These are phyloP conservation scores for Populus euphratica DNA, from an alignment of 345 rosid species.

Conservation along the genomic window DNA sequence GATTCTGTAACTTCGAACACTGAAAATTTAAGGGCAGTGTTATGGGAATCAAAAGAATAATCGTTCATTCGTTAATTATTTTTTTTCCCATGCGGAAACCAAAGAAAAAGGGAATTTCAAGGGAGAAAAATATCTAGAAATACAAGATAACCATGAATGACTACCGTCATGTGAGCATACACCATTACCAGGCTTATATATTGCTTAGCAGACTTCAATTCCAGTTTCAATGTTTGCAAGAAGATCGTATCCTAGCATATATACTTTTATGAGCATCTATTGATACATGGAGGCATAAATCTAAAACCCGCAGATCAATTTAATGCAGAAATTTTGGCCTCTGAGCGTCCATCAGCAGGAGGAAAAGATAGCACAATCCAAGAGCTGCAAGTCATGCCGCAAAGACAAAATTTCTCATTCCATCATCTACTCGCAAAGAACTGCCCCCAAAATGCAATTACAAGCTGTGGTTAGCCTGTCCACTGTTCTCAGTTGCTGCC, in stretches of 20 bases:
- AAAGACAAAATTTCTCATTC: no score
- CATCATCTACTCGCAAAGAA: neutral
- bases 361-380: neutral
- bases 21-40: no score
- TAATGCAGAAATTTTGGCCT: neutral
- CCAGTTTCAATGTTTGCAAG: neutral
- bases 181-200: neutral
- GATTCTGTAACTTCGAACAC: no score
- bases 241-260: neutral
- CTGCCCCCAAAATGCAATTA: neutral
- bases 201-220: neutral
- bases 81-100: no score
- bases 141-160: no score
- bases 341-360: neutral
- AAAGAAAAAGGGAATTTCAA: no score
- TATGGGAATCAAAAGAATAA: no score
- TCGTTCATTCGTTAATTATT: no score
- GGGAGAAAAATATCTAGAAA: no score
- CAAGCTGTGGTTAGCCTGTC: neutral
- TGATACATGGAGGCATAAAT: neutral
- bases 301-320: neutral
- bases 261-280: neutral
- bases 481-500: neutral
- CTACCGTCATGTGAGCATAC: no score
- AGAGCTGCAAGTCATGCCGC: no score